phyloP scores from a whole-genome alignment of 2,329 filamentous ascomycete genomes.

The Moelleriella libera region DNA sequence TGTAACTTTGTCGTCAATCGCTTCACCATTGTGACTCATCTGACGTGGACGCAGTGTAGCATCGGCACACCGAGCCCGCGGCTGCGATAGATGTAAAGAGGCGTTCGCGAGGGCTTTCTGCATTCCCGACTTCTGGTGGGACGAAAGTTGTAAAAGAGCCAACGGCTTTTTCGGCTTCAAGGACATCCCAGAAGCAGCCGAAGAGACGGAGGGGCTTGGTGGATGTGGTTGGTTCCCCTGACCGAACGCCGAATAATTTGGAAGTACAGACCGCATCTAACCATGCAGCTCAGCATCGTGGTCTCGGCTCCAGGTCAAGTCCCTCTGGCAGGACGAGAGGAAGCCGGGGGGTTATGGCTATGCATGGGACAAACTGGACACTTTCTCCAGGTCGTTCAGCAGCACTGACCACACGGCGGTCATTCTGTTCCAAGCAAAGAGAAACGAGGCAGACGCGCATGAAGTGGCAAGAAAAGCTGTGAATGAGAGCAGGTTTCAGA shows the following conservation, averaged over 20 bases:
- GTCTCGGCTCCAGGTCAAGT: constrained; percentile 2
- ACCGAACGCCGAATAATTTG: too few species aligned
- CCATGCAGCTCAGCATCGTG: background rate
- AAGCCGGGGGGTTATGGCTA: constrained; percentile 8
- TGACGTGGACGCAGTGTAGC: background rate
- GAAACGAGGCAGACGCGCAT: constrained; percentile 3
- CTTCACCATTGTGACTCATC: background rate
- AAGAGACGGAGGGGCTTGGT: background rate
- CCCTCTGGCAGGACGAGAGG: background rate
- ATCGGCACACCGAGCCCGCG: background rate
- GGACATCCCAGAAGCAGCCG: background rate
- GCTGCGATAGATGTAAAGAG: background rate
- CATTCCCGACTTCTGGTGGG: constrained; percentile 5
- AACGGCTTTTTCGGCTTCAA: constrained; percentile 7
- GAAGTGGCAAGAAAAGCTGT: background rate
- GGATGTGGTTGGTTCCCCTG: background rate
- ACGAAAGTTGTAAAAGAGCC: background rate
- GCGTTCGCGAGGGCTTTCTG: constrained; percentile 1
- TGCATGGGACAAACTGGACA: constrained; percentile 20
- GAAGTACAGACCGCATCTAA: background rate
- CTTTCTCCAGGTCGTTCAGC: constrained; percentile 14
- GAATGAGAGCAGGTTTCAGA: background rate
- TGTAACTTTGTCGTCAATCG: background rate
- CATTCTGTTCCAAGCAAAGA: constrained; percentile 15
- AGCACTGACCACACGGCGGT: constrained; percentile 11